Evolutionary conservation across 495 filamentous ascomycete genomes (phyloP), one percentile per base, ranked within the genome.

Genomic region (Daldinia caldariorum): DNA sequence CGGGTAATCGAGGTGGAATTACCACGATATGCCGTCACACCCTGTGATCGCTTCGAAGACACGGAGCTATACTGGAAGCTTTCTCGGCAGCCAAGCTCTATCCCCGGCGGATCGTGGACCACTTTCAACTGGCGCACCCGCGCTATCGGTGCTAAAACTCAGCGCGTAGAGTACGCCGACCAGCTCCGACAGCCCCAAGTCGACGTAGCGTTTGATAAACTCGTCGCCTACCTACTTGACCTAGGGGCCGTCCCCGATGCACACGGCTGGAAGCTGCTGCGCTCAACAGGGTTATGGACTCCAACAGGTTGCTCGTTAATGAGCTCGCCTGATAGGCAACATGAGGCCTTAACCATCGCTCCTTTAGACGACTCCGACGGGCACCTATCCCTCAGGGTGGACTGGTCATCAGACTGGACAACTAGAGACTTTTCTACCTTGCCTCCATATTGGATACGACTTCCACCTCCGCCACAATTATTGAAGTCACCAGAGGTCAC

Each of bases 1-100:
- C 84, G 87, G 60, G 82, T 90, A 34, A 87, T 91, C 60, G 88
- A 91, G 68, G 85, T 91, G 13, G 88, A 90, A 66, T 79, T 91
- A 39, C 88, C 88, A 2, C 83, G 88, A 3, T 87, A 88, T 55
- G 88, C 83, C 18, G 87, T 90, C 31, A 84, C 83, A 12, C 88
- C 89, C 0, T 80, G 84, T 61, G 83, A 89, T 58, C 82, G 88
- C 5, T 83, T 82, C 43, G 79, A 83, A 61, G 76, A 84, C 26
- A 73, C 77, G 1, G 77, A 78, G 10, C 77, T 85, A 47, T 91
- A 90, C 71, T 91, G 88, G 85, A 76, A 76, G 3, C 74, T 86
- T 3, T 81, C 82, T 45, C 73, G 77, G 0, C 76, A 83, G 37
- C 80, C 82, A 1, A 83, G 79, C 26, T 76, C 65, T 10, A 83